These are phyloP conservation scores for Cyberlindnera samutprakarnensis DNA, from an alignment of 805 yeast genomes.

Conservation along the genomic window DNA sequence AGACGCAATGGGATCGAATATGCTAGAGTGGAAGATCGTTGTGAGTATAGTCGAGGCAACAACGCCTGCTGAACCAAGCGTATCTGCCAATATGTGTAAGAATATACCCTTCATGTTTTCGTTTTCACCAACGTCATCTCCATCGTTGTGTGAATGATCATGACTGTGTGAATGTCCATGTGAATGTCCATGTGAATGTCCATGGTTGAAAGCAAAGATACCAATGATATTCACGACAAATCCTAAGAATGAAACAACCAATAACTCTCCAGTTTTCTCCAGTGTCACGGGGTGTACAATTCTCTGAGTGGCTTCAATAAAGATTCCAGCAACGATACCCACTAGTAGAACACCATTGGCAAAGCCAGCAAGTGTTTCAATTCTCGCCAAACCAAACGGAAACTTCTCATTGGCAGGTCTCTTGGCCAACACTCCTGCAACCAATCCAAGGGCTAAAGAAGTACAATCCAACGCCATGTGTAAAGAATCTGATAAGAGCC, in stretches of 20 bases:
- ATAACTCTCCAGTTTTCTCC: constrained; percentile 73
- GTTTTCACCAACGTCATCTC: constrained; percentile 18
- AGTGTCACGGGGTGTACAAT: constrained; percentile 69
- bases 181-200: constrained; percentile 38
- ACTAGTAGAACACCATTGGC: constrained; percentile 85
- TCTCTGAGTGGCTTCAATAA: constrained; percentile 81
- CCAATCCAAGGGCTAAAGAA: constrained; percentile 79
- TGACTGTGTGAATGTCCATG: constrained; percentile 44
- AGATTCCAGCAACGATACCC: constrained; percentile 84
- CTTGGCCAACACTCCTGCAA: constrained; percentile 69
- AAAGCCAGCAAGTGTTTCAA: constrained; percentile 91
- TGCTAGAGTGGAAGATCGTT: constrained; percentile 52
- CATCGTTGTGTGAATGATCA: constrained; percentile 24
- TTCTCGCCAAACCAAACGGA: constrained; percentile 80
- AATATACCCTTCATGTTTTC: constrained; percentile 87
- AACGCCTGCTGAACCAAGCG: constrained; percentile 95
- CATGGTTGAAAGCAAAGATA: constrained; percentile 89
- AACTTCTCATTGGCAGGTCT: constrained; percentile 56
- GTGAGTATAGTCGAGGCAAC: constrained; percentile 83
- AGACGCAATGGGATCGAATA: constrained; percentile 92
- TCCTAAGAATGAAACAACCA: constrained; percentile 81
- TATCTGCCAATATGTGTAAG: constrained; percentile 89
- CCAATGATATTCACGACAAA: constrained; percentile 86
- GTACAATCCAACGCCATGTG: constrained; percentile 97
- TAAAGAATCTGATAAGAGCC: constrained; percentile 84